These are phyloP conservation scores for Corynespora cassiicola DNA, from an alignment of 2,329 filamentous ascomycete genomes.

Conservation along the genomic window DNA sequence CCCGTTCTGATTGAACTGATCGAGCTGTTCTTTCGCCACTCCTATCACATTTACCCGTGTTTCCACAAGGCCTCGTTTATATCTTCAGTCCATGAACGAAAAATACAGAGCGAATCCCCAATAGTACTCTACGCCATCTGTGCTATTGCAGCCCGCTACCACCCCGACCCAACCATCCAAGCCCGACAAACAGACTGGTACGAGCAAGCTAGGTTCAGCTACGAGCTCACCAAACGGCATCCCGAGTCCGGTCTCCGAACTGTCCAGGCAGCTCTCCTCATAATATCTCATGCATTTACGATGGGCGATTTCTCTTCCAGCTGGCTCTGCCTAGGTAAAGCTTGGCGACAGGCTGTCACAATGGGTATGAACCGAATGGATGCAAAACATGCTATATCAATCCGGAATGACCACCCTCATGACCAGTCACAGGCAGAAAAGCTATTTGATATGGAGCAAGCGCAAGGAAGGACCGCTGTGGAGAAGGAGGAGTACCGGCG, in stretches of 20 bases:
- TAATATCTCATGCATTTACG: conserved; percentile 29
- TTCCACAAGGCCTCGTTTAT: conserved; percentile 32
- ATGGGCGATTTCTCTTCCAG: conserved; percentile 35
- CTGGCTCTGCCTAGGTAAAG: conserved; percentile 39
- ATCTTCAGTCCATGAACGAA: conserved; percentile 14
- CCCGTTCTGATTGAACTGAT: conserved; percentile 24
- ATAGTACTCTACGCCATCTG: conserved; percentile 35
- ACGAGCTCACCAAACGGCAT: conserved; percentile 27
- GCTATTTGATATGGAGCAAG: conserved; percentile 2
- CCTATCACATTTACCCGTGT: conserved; percentile 30
- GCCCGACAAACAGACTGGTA: conserved; percentile 31
- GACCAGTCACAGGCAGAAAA: conserved; percentile 4
- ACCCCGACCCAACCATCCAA: conserved; percentile 26
- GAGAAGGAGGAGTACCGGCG: conserved; percentile 37
- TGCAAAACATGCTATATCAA: conserved; percentile 8
- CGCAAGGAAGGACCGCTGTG: conserved; percentile 10
- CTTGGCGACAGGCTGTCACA: conserved; percentile 38
- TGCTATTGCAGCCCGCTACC: conserved; percentile 27
- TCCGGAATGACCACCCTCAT: neutral
- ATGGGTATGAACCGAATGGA: conserved; percentile 38
- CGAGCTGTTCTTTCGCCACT: conserved; percentile 32
- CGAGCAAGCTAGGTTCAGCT: conserved; percentile 34
- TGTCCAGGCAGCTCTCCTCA: conserved; percentile 31
- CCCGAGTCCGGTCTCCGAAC: conserved; percentile 27
- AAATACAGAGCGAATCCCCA: conserved; percentile 24